Percentiles rank a stretch among this genome's conserved stretches.
Conservation (phyloP, 768 basidiomycete genomes). For the Pleurotus eryngii region DNA sequence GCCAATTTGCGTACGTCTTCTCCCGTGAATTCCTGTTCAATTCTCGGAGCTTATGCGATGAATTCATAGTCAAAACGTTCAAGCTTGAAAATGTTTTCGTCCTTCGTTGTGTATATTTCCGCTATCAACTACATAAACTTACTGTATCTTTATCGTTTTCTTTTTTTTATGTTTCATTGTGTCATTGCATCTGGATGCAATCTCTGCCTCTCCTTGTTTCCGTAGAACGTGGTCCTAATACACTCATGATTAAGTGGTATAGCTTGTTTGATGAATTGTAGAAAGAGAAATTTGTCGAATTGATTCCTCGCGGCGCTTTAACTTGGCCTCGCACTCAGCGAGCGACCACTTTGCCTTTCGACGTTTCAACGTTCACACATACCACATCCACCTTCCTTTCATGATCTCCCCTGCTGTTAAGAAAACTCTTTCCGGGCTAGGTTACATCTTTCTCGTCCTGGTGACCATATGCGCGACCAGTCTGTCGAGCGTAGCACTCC, state of each 20-base stretch:
- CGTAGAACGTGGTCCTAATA: constrained; percentile 7
- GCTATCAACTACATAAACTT: neutral
- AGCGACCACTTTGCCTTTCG: neutral
- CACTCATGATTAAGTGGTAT: neutral
- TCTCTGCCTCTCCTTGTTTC: constrained; percentile 3
- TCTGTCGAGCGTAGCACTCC: constrained; percentile 60
- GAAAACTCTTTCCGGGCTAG: constrained; percentile 49
- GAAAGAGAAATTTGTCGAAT: too few relatives aligned
- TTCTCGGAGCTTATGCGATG: neutral
- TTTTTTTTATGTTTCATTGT: constrained; percentile 2
- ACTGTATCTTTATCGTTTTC: constrained; percentile 1
- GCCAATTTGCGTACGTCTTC: constrained; percentile 54
- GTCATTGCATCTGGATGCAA: constrained; percentile 9
- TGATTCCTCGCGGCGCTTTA: neutral
- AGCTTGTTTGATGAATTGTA: too few relatives aligned
- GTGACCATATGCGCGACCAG: constrained; percentile 50
- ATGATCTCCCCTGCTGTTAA: constrained; percentile 42
- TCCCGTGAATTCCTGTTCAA: neutral
- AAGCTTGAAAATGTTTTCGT: constrained; percentile 26
- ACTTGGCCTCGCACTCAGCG: neutral
- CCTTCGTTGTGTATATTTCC: constrained; percentile 13
- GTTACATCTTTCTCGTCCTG: constrained; percentile 52
- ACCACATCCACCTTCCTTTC: constrained; percentile 18
- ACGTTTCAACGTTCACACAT: neutral
- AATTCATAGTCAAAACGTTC: constrained; percentile 39